Base-by-base conservation (phyloP, 257 asterid species). In the Euphrasia confusa region DNA sequence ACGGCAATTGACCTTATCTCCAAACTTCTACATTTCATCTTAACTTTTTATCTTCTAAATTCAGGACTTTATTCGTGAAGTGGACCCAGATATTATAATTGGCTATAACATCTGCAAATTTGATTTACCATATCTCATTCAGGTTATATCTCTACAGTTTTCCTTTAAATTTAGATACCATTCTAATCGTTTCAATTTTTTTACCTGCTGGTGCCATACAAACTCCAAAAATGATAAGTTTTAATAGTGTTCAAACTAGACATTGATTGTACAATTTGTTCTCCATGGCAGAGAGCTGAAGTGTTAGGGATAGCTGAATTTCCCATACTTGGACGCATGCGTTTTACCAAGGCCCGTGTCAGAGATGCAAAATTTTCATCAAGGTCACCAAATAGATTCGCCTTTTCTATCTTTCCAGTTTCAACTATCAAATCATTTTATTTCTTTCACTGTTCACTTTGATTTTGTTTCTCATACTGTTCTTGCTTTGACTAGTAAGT, bases 81-180 rank as follows among this genome's bases (percentile, higher is more conserved):
- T 89, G 77, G 99, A 93, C 77, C 99, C 99, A 44, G 99, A 93
- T 70, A 87, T 93, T 64, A 75, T 93, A 68, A 89, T 93, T 79
- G 99, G 99, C 60, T 93, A 93, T 76, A 93, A 93, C 78, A 93
- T 93, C 66, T 93, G 99, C 86, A 93, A 93, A 70, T 93, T 93
- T 73, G 99, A 89, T 82, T 70, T 93, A 72, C 99, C 99, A 32
- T 93, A 93, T 78, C 97, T 93, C 73, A 93, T 93, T 74, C 90
- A 90, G 97, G 97, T 89, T 62, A 49, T 59, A 54, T 47, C 12
- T 61, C 63, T 64, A 45, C 18, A 14, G 7, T 69, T 55, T 55
- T 50, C 67, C 59, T 45, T 42, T 14, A 30, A n/a, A 45, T 63
- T 28, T 14, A 53, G 59, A 39, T 30, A 44, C 28, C 52, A 67